These are phyloP conservation scores for Periconia sp. DNA, from an alignment of 2,329 filamentous ascomycete genomes.

Conservation along the genomic window DNA sequence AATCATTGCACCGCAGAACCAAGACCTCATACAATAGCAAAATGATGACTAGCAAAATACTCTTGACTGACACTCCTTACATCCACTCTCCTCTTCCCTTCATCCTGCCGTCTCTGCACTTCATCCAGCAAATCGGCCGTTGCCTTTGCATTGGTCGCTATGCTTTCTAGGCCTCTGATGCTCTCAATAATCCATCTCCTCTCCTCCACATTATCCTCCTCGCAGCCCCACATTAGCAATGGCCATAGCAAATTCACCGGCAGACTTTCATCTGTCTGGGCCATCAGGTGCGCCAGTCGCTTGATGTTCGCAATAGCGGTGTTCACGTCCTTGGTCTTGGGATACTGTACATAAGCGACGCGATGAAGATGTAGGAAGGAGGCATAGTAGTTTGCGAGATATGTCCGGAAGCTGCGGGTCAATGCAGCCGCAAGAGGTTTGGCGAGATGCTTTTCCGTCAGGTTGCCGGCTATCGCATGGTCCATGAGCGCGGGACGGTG, in stretches of 20 bases:
- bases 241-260: conserved; percentile 66
- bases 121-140: conserved; percentile 50
- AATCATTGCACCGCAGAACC: background rate
- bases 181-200: conserved; percentile 59
- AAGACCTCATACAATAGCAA: conserved; percentile 57
- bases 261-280: conserved; percentile 53
- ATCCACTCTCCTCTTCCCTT: conserved; percentile 44
- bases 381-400: conserved; percentile 63
- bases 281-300: conserved; percentile 54
- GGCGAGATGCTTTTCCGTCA: conserved; percentile 57
- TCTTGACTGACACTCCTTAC: conserved; percentile 48
- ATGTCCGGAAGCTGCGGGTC: conserved; percentile 61
- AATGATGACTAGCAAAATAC: conserved; percentile 58
- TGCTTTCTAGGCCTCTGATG: conserved; percentile 50
- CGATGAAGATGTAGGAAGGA: conserved; percentile 63
- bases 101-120: conserved; percentile 46
- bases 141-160: conserved; percentile 48
- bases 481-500: conserved; percentile 62
- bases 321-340: conserved; percentile 57
- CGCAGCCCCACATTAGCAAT: conserved; percentile 61
- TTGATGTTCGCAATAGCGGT: conserved; percentile 59
- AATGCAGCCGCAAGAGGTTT: conserved; percentile 57
- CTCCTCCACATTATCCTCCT: conserved; percentile 59
- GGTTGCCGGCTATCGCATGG: conserved; percentile 59
- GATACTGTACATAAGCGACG: conserved; percentile 62